phyloP scores from a whole-genome alignment of 495 filamentous ascomycete genomes.

The Aspergillus affinis region DNA sequence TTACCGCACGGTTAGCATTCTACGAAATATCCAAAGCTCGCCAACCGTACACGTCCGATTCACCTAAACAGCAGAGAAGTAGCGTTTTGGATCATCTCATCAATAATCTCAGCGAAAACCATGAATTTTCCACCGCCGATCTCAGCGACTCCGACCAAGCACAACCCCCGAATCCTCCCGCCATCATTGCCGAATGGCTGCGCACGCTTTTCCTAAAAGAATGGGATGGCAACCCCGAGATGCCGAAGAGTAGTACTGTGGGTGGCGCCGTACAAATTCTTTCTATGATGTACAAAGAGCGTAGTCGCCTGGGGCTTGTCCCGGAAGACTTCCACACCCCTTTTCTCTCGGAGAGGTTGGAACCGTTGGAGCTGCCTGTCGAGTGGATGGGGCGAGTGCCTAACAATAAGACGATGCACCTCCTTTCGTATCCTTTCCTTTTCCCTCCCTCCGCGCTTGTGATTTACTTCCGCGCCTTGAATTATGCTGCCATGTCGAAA shows the following conservation, averaged over 20 bases:
- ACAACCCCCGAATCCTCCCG: slow-evolving; percentile 43
- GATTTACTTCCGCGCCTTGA: slow-evolving; percentile 86
- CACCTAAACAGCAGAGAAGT: slow-evolving; percentile 29
- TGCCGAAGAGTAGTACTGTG: slow-evolving; percentile 63
- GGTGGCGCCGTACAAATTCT: slow-evolving; percentile 75
- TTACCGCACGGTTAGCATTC: slow-evolving; percentile 53
- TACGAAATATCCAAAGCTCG: slow-evolving; percentile 51
- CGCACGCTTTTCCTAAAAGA: slow-evolving; percentile 70
- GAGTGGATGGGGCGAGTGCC: slow-evolving; percentile 60
- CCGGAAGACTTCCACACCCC: slow-evolving; percentile 70
- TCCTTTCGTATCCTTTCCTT: slow-evolving; percentile 79
- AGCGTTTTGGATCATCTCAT: slow-evolving; percentile 42
- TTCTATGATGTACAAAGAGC: slow-evolving; percentile 66
- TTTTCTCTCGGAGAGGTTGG: slow-evolving; percentile 74
- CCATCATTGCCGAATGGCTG: slow-evolving; percentile 74
- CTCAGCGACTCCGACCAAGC: slow-evolving; percentile 24
- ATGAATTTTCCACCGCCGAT: slow-evolving; percentile 28
- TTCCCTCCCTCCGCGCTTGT: slow-evolving; percentile 72
- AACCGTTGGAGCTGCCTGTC: slow-evolving; percentile 71
- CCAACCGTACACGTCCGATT: slow-evolving; percentile 31
- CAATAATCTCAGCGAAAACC: slow-evolving; percentile 40
- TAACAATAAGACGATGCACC: slow-evolving; percentile 66
- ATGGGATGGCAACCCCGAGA: slow-evolving; percentile 73
- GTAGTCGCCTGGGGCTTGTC: slow-evolving; percentile 60
- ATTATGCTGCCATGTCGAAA: slow-evolving; percentile 77